Base-by-base conservation (phyloP, 257 asterid genomes). In the Jaltomata sinuosa region DNA sequence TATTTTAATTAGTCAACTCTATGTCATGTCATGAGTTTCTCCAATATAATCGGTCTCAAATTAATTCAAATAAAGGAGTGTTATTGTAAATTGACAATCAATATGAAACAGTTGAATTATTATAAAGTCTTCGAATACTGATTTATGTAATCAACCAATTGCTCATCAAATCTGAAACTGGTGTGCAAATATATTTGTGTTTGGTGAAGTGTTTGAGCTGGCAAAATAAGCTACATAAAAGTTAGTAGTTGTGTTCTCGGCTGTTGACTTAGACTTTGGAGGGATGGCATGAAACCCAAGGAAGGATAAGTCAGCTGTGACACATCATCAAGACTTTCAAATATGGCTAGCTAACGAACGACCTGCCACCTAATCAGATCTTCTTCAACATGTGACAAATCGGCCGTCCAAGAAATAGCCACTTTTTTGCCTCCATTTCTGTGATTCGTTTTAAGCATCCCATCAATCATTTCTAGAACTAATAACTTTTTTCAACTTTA, bases 401-500 rank as follows among this genome's bases (percentile, higher is more conserved):
- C 84, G 25, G 86, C 89, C 90, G 88, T 53, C 91, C 87, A 84
- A 87, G 76, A 89, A 85, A 83, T 84, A 22, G 49, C 19, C 14
- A 16, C 31, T 52, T 71, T 21, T 22, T 61, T 82, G 42, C 36
- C 50, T 21, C 50, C 40, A n/a, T 49, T 53, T 67, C 62, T 65
- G 49, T 42, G 19, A 57, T 53, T 80, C 57, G 61, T 49, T 61
- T 40, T 4, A 36, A 57, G 3, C 71, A 67, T 71, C 86, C 54
- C 77, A 61, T 25, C 55, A 10, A 36, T 10, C 64, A 19, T 81
- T 77, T 85, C 90, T 87, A 85, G 87, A 81, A 88, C 38, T n/a
- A 62, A 29, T n/a, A 1, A 84, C 38, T 87, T 82, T 85, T 31
- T 16, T 65, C 45, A 32, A 31, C 79, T 38, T 71, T 21, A 11